phyloP scores from a whole-genome alignment of 1,284 basidiomycete species.

The Trichosporon coremiiforme region DNA sequence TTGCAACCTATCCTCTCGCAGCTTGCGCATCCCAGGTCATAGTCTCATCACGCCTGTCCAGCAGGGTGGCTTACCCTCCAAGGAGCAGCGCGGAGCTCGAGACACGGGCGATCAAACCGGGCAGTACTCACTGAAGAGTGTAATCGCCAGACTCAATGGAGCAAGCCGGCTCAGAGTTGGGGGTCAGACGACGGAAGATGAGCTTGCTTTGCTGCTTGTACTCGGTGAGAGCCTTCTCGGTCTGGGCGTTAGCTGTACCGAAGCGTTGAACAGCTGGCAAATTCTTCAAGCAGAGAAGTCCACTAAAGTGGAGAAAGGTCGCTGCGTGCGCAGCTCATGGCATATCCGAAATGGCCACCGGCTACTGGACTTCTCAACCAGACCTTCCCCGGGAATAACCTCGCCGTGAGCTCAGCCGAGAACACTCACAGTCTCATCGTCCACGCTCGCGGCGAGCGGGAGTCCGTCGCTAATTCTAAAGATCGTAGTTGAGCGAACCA shows the following conservation, averaged over 20 bases:
- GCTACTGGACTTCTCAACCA: neutral
- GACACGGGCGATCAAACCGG: no score
- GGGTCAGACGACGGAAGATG: slow-evolving; percentile 88
- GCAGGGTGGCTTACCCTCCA: no score
- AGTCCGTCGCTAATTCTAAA: slow-evolving; percentile 88
- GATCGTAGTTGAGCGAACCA: slow-evolving; percentile 90
- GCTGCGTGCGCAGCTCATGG: neutral
- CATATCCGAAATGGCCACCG: neutral
- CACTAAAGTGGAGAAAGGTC: neutral
- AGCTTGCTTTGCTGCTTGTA: slow-evolving; percentile 98
- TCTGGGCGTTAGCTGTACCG: slow-evolving; percentile 61
- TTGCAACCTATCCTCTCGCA: no score
- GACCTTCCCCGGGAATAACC: no score
- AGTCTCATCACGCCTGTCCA: no score
- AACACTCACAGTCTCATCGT: slow-evolving; percentile 80
- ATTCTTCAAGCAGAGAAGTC: no score
- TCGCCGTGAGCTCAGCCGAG: neutral
- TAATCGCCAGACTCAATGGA: slow-evolving; percentile 95
- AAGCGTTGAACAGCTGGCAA: neutral
- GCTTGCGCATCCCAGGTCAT: no score
- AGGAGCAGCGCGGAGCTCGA: no score
- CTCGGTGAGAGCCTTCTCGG: slow-evolving; percentile 87
- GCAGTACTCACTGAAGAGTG: slow-evolving; percentile 75
- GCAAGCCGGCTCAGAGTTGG: slow-evolving; percentile 90
- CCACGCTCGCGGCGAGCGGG: slow-evolving; percentile 89